Evolutionary conservation across 148 eudicot species (phyloP).

Genomic region (Cornus controversa): DNA sequence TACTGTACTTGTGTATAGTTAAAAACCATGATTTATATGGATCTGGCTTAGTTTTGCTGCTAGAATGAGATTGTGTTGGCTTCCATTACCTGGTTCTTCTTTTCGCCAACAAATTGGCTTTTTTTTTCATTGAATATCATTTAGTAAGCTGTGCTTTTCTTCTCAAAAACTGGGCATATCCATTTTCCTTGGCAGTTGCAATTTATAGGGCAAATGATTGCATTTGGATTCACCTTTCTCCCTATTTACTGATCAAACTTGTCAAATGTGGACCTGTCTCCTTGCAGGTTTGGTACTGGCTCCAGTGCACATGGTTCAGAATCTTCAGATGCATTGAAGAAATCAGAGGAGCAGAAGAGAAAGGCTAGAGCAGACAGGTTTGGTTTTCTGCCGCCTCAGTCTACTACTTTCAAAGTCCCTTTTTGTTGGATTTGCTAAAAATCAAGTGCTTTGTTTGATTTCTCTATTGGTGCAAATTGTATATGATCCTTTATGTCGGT

Average conservation of each 20-base stretch:
- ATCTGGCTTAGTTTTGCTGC: neutral
- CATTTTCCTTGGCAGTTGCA: neutral
- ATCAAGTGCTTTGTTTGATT: neutral
- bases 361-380: constrained; percentile 99
- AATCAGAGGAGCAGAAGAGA: constrained; percentile 76
- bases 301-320: constrained; percentile 40
- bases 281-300: constrained; percentile 69
- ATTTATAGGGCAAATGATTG: neutral
- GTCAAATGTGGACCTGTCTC: neutral
- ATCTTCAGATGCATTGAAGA: constrained; percentile 44
- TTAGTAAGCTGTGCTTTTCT: no score
- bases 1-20: no score
- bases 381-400: neutral
- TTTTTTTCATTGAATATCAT: no score
- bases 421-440: neutral
- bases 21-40: no score
- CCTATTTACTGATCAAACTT: neutral
- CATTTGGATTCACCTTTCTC: neutral
- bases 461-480: constrained; percentile 1
- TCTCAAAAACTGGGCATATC: neutral
- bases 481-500: constrained; percentile 7
- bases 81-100: neutral
- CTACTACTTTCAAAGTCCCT: neutral
- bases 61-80: neutral
- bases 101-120: neutral